Base-by-base conservation (phyloP, 495 filamentous ascomycete genomes). In the Penicillium taxi region DNA sequence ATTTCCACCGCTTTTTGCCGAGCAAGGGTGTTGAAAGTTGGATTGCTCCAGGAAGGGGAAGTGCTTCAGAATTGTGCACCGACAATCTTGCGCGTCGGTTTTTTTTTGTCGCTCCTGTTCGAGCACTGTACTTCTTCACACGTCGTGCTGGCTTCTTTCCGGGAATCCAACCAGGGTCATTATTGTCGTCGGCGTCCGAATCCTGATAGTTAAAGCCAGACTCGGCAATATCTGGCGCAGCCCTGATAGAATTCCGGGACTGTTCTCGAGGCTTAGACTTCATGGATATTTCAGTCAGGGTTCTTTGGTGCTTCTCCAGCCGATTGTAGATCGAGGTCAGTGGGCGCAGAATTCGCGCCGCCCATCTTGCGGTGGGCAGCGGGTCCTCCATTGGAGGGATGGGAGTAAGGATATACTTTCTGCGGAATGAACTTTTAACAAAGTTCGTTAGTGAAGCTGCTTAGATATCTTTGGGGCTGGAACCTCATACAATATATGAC, bases 271-370 rank as follows among this genome's bases (percentile, higher is more conserved):
- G n/a, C n/a, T n/a, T n/a, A n/a, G n/a, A n/a, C n/a, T n/a, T n/a
- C n/a, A n/a, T n/a, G n/a, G n/a, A n/a, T n/a, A n/a, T n/a, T n/a
- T n/a, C n/a, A n/a, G 53, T 50, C 21, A 59, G 41, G 12, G 50
- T 63, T 23, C 66, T 58, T 21, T 66, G 49, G 33, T 70, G 61
- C 42, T 70, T 70, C 35, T 62, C 61, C 25, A 70, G 50, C 32
- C 66, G 61, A 27, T 56, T 64, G 39, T 66, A 61, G 37, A 68
- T 59, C 11, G 66, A 68, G 22, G 61, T 55, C 37, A 70, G 49
- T 21, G 66, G 66, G 47, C 66, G 66, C 37, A 70, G 48, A 47
- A 70, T 61, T 50, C 66, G 66, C 38, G 67, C 67, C 40, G 64
- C 66, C 66, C 66, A 70, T 58, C 55, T 61, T 30, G 66, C 64